phyloP scores from a whole-genome alignment of 2,329 filamentous ascomycete genomes.

The Pseudogymnoascus sp. region DNA sequence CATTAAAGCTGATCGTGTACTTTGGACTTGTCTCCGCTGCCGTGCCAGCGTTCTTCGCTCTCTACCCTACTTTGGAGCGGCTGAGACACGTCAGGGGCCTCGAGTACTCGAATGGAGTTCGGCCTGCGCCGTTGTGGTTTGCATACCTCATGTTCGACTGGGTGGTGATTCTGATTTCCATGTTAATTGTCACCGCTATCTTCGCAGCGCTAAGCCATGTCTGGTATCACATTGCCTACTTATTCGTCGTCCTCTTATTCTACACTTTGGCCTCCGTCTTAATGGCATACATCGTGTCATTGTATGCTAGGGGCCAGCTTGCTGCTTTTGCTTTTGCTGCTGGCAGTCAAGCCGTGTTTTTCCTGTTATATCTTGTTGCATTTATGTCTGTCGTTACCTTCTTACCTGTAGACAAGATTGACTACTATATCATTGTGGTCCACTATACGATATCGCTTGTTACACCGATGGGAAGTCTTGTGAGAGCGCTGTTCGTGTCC shows the following conservation, averaged over 20 bases:
- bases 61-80: constrained; percentile 84
- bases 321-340: constrained; percentile 79
- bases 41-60: constrained; percentile 78
- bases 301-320: constrained; percentile 72
- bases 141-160: constrained; percentile 81
- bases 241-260: constrained; percentile 73
- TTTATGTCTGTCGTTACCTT: constrained; percentile 71
- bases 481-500: constrained; percentile 66
- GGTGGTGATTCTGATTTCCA: constrained; percentile 59
- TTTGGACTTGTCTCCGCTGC: constrained; percentile 70
- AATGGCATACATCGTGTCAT: constrained; percentile 72
- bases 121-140: constrained; percentile 74
- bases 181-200: constrained; percentile 60
- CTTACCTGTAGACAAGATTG: constrained; percentile 60
- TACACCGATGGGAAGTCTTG: constrained; percentile 69
- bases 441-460: constrained; percentile 70
- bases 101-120: constrained; percentile 87
- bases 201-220: constrained; percentile 55
- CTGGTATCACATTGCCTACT: constrained; percentile 74
- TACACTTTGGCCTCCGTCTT: constrained; percentile 75
- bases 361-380: constrained; percentile 64
- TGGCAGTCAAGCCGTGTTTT: constrained; percentile 65
- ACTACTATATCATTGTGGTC: constrained; percentile 57
- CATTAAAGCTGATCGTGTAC: constrained; percentile 73
- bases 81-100: constrained; percentile 72